These are phyloP conservation scores for Phaeosphaeriaceae sp. DNA, from an alignment of 2,329 filamentous ascomycete species.

Conservation along the genomic window DNA sequence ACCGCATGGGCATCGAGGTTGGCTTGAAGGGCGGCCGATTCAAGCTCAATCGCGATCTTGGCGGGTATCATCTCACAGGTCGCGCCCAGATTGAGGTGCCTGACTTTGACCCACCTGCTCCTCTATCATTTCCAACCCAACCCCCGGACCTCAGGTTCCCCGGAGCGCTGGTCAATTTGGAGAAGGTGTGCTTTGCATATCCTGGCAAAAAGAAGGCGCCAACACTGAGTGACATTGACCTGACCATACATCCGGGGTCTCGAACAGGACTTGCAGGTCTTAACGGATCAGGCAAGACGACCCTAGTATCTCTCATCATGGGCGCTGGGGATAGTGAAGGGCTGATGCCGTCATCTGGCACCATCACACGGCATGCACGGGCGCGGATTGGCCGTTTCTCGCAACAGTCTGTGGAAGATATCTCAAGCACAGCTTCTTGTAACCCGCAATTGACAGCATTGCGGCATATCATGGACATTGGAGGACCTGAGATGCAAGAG, in stretches of 20 bases:
- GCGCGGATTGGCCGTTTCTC: slow-evolving; percentile 78
- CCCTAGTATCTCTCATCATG: slow-evolving; percentile 75
- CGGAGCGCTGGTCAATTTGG: slow-evolving; percentile 74
- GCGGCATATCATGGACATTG: slow-evolving; percentile 64
- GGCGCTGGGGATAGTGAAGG: slow-evolving; percentile 49
- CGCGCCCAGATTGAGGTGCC: slow-evolving; percentile 77
- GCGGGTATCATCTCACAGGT: slow-evolving; percentile 55
- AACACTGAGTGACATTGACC: slow-evolving; percentile 67
- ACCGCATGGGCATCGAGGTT: slow-evolving; percentile 79
- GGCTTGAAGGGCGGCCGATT: slow-evolving; percentile 75
- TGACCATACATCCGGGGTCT: slow-evolving; percentile 76
- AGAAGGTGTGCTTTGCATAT: slow-evolving; percentile 73
- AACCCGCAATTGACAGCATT: slow-evolving; percentile 68
- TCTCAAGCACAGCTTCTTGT: slow-evolving; percentile 64
- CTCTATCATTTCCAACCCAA: slow-evolving; percentile 65
- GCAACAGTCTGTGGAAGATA: slow-evolving; percentile 76
- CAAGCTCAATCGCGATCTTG: slow-evolving; percentile 78
- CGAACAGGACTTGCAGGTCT: slow-evolving; percentile 78
- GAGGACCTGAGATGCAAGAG: slow-evolving; percentile 64
- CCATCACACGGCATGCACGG: slow-evolving; percentile 70
- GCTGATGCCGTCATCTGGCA: slow-evolving; percentile 65
- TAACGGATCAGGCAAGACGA: slow-evolving; percentile 84
- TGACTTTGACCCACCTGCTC: slow-evolving; percentile 61
- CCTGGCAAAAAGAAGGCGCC: slow-evolving; percentile 48
- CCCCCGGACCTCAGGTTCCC: slow-evolving; percentile 77